These are phyloP conservation scores for Croton laevigatus DNA, from an alignment of 441 rosid species.

Conservation along the genomic window DNA sequence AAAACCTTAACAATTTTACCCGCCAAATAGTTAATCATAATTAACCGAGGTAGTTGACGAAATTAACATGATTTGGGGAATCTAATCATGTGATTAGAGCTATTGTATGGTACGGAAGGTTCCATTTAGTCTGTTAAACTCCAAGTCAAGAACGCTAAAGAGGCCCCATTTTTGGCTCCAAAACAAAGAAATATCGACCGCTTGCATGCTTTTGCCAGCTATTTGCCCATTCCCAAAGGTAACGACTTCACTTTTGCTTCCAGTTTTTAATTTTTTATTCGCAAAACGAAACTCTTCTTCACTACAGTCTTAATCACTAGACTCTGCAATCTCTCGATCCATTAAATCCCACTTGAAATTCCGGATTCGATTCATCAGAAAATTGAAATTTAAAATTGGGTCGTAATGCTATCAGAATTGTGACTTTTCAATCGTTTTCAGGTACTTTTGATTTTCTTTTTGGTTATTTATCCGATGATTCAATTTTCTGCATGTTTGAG, in stretches of 20 bases:
- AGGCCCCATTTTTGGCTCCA: neutral
- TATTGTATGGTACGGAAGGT: neutral
- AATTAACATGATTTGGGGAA: neutral
- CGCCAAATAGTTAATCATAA: neutral
- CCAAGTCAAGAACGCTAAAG: neutral
- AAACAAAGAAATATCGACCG: too few species aligned
- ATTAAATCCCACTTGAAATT: neutral
- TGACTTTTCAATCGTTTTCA: neutral
- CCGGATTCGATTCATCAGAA: too few species aligned
- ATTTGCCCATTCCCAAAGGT: neutral
- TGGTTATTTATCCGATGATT: neutral
- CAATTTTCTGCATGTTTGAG: neutral
- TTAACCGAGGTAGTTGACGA: neutral
- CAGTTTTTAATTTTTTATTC: neutral
- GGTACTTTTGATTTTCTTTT: neutral
- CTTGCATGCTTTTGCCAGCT: conserved; percentile 21
- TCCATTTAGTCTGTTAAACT: neutral
- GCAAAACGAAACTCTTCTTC: neutral
- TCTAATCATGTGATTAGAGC: neutral
- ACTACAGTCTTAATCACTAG: too few species aligned
- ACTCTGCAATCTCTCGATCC: neutral
- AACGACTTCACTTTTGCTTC: neutral
- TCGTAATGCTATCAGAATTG: neutral
- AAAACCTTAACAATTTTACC: neutral
- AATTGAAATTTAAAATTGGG: too few species aligned